Evolutionary conservation across 2,329 filamentous ascomycete species (phyloP).

Genomic region (Cryphonectria radicalis): DNA sequence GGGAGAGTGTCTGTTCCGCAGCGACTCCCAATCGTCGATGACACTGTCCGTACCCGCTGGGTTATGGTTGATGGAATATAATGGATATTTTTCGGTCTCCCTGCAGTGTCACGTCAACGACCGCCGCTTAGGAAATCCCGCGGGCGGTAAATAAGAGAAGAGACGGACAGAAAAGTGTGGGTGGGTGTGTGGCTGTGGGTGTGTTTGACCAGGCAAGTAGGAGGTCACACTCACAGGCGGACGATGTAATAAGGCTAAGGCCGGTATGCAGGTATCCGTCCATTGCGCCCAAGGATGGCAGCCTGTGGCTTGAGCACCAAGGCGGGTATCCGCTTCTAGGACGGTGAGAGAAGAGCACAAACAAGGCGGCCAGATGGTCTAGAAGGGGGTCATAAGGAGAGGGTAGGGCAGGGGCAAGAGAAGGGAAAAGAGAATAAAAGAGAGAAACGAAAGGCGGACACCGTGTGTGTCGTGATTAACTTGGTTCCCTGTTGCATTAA

Average conservation of each 20-base stretch:
- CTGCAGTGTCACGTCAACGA: not conserved
- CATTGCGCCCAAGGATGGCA: not conserved
- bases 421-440: not conserved
- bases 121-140: not conserved
- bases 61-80: slow-evolving; percentile 18
- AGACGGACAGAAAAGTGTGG: not conserved
- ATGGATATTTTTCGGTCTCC: not conserved
- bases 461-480: not conserved
- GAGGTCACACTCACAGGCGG: not conserved
- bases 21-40: not conserved
- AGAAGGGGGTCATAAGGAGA: not conserved
- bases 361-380: not conserved
- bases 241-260: slow-evolving; percentile 7
- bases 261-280: not conserved
- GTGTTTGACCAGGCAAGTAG: not conserved
- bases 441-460: not conserved
- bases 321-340: not conserved
- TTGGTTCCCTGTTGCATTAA: not conserved
- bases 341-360: not conserved
- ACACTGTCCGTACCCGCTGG: slow-evolving; percentile 16
- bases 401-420: not conserved
- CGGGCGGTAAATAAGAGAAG: not conserved
- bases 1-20: not conserved
- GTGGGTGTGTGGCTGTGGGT: not conserved
- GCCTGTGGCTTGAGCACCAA: not conserved